Evolutionary conservation across 176 grass and related monocot species (phyloP), one percentile per base, ranked within the genome.

Genomic region (Musa schizocarpa): DNA sequence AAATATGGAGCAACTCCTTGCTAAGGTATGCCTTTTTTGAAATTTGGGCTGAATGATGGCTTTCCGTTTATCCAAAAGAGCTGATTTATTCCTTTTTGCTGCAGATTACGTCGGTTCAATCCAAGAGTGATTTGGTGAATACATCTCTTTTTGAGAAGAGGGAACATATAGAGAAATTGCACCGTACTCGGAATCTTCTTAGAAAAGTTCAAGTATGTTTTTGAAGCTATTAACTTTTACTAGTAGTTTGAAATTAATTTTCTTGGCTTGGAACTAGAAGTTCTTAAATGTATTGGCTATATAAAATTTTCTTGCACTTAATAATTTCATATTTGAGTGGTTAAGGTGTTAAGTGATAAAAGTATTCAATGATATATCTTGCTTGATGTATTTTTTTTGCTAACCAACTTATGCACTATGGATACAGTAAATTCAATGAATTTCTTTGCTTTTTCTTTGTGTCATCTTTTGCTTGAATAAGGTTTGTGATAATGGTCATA

Each of bases 161-260:
- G 74, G 95, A 92, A 82, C 92, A 89, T 76, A 92, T 99, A 80
- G 95, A 99, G 82, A 99, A 99, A 87, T 82, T 99, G 84, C 95
- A 99, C 53, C 86, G 95, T 51, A 99, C 90, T 86, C 84, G 85
- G 64, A 99, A 94, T 86, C 90, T 99, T 67, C 90, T 99, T 19
- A 85, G 90, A 57, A 99, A 99, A 93, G 95, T 99, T 87, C 95
- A 99, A 86, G 95, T 99, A 94, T 81, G 73, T 29, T 8, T 1
- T 72, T 71, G 9, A 52, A 26, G 11, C 13, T 73, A 52, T 22
- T 24, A 24, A 53, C 11, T 68, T 77, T 77, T 19, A 7, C 3
- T n/a, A 11, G 1, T 54, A 21, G 14, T 63, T n/a, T 51, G 57
- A 61, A 61, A 61, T 21, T 52, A 13, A 11, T 68, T 1, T 8